A percentile compares a stretch with the other conserved stretches of the same genome.
Evolutionary conservation across 2,329 filamentous ascomycete genomes (phyloP).

Genomic region (Mollisiaceae sp.): DNA sequence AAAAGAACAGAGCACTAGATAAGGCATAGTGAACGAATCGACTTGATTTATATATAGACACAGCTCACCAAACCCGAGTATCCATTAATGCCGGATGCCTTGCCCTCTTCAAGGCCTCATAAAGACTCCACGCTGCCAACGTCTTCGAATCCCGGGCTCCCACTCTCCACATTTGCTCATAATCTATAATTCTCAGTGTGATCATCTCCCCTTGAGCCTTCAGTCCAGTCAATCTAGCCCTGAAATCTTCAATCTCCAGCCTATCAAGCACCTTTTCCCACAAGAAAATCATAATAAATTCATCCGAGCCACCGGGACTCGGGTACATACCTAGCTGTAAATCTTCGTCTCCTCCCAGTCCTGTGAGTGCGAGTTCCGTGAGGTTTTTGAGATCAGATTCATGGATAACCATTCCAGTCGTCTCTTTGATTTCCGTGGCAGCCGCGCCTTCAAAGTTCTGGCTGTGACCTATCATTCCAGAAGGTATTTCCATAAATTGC

Average conservation of each 20-base stretch:
- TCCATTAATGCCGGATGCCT: neutral
- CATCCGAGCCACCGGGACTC: slow-evolving; percentile 63
- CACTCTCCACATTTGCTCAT: slow-evolving; percentile 60
- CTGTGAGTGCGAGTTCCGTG: no score
- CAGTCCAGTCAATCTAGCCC: slow-evolving; percentile 59
- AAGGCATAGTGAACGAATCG: neutral
- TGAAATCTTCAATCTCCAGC: slow-evolving; percentile 56
- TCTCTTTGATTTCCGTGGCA: no score
- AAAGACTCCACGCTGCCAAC: slow-evolving; percentile 60
- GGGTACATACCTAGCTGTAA: no score
- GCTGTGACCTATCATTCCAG: no score
- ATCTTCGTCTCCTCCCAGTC: no score
- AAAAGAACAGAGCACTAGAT: neutral
- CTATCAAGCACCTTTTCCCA: slow-evolving; percentile 57
- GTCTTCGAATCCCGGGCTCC: slow-evolving; percentile 61
- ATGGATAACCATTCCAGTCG: no score
- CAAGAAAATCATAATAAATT: slow-evolving; percentile 63
- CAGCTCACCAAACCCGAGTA: neutral
- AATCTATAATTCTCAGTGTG: slow-evolving; percentile 55
- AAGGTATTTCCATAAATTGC: no score
- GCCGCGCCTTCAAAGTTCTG: no score
- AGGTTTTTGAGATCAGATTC: no score
- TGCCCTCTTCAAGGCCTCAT: slow-evolving; percentile 52
- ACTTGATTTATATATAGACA: neutral
- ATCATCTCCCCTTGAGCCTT: slow-evolving; percentile 62